Evolutionary conservation across 768 basidiomycete genomes (phyloP).

Genomic region (Pisolithus tinctorius): DNA sequence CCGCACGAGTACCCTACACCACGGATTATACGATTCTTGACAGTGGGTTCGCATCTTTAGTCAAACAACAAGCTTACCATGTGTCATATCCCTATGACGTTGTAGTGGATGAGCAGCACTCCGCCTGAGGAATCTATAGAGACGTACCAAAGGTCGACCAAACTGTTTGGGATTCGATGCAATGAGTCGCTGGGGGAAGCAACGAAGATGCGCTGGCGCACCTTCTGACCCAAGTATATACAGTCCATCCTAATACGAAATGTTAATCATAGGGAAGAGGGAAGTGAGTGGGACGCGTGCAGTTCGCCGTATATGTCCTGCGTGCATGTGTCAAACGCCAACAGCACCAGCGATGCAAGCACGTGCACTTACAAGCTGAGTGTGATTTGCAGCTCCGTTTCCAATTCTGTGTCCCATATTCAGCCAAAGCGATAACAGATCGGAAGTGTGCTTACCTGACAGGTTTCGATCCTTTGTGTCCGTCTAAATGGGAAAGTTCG

Average conservation of each 20-base stretch:
- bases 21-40: conserved; percentile 4
- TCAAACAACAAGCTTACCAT: conserved; percentile 33
- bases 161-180: conserved; percentile 35
- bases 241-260: conserved; percentile 69
- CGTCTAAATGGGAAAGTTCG: conserved; percentile 82
- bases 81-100: conserved; percentile 46
- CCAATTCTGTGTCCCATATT: conserved; percentile 52
- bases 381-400: conserved; percentile 91
- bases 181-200: conserved; percentile 1
- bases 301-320: conserved; percentile 97
- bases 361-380: conserved; percentile 60
- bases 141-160: conserved; percentile 65
- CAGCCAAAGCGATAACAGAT: not conserved
- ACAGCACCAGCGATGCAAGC: not conserved
- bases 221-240: conserved; percentile 95
- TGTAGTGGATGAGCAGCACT: conserved; percentile 1
- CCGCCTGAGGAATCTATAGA: not conserved
- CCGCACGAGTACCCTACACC: conserved; percentile 56
- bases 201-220: conserved; percentile 18
- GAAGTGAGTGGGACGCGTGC: conserved; percentile 28
- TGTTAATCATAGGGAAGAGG: not conserved
- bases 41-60: no score
- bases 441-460: conserved; percentile 42
- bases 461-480: conserved; percentile 78
- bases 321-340: not conserved